phyloP scores from a whole-genome alignment of 179 eudicot species.

The Silene coronaria region DNA sequence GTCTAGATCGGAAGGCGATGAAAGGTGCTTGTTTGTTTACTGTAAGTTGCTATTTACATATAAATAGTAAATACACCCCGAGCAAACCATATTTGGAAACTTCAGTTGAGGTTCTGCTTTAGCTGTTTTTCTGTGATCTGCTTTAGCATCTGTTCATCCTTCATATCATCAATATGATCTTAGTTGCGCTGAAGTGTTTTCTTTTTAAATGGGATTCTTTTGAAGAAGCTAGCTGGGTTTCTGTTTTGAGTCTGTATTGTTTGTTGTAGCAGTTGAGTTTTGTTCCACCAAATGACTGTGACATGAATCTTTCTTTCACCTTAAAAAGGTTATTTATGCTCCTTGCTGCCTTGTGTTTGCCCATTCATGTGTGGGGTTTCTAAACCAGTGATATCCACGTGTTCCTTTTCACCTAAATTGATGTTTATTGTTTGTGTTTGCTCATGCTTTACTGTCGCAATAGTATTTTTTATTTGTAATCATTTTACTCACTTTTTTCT shows the following conservation, averaged over 20 bases:
- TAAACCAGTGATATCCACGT: not conserved
- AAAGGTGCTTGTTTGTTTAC: not conserved
- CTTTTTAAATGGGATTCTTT: no score
- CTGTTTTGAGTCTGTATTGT: not conserved
- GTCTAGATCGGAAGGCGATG: no score
- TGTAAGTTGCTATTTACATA: not conserved
- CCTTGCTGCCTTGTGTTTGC: not conserved
- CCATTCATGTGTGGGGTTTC: not conserved
- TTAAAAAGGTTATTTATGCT: not conserved
- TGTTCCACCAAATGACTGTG: not conserved
- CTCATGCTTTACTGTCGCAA: not conserved
- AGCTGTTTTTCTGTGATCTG: not conserved
- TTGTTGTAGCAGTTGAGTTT: not conserved
- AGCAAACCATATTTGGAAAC: not conserved
- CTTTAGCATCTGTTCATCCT: no score
- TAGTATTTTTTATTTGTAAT: not conserved
- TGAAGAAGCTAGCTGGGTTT: conserved; percentile 1
- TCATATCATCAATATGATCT: not conserved
- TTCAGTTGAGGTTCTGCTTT: not conserved
- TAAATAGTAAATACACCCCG: not conserved
- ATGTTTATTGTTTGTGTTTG: not conserved
- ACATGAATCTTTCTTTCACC: not conserved
- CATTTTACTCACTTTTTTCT: not conserved
- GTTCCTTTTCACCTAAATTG: no score
- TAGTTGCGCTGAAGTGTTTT: not conserved